Evolutionary conservation across 768 basidiomycete species (phyloP).

Genomic region (Lentinula aciculospora): DNA sequence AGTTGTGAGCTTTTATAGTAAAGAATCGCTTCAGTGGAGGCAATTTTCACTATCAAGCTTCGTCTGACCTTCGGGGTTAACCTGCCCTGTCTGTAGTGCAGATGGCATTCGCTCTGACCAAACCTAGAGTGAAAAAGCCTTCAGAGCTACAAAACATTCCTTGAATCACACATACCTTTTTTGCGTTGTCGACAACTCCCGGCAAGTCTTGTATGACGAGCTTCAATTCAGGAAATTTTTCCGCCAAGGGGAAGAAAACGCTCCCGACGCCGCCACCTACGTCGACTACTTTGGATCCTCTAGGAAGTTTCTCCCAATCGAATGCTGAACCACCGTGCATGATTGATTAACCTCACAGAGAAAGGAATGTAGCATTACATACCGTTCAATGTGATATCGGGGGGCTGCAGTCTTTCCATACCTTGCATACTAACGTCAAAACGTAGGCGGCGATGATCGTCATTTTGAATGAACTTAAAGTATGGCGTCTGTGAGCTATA

Average conservation of each 20-base stretch:
- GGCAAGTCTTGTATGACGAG: conserved; percentile 12
- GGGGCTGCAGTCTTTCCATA: conserved; percentile 11
- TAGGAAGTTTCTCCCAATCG: conserved; percentile 4
- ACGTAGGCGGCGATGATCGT: conserved; percentile 14
- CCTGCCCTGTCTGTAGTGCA: conserved; percentile 15
- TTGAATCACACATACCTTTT: conserved; percentile 3
- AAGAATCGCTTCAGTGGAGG: neutral
- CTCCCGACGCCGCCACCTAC: conserved; percentile 12
- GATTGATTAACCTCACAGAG: neutral
- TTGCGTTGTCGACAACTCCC: conserved; percentile 5
- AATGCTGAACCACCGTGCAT: neutral
- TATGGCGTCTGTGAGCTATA: conserved; percentile 12
- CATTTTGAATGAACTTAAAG: conserved; percentile 15
- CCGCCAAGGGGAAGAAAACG: conserved; percentile 1
- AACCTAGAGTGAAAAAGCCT: neutral
- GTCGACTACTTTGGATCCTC: conserved; percentile 10
- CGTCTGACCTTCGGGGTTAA: conserved; percentile 15
- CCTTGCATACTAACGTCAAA: conserved; percentile 22
- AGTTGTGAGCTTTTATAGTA: conserved; percentile 34
- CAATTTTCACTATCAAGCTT: neutral
- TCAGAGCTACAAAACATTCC: neutral
- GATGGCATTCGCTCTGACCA: conserved; percentile 19
- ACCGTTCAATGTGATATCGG: conserved; percentile 14
- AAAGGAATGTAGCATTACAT: neutral
- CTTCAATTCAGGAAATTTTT: conserved; percentile 4